Conservation (phyloP, 2,329 filamentous ascomycete genomes). For the Metarhizium anisopliae region DNA sequence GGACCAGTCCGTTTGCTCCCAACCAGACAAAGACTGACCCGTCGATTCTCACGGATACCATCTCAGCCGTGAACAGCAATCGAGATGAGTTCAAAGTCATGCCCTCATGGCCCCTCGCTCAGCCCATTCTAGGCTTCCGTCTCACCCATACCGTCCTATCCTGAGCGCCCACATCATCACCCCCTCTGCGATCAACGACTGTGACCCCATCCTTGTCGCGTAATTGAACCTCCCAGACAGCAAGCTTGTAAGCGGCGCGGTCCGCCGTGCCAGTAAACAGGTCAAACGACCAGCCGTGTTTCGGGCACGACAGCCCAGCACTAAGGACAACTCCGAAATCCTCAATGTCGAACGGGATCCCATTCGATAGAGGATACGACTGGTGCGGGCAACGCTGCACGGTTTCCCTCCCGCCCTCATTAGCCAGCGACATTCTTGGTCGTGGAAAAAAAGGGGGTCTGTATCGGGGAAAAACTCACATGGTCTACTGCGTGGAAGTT, state of each 20-base stretch:
- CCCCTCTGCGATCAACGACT: conserved; percentile 4
- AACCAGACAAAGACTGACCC: no score
- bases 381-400: conserved; percentile 57
- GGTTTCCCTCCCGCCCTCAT: background rate
- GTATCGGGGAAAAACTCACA: conserved; percentile 32
- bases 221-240: conserved; percentile 55
- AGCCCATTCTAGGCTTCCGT: conserved; percentile 30
- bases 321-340: conserved; percentile 59
- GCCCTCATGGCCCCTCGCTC: background rate
- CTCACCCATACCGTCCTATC: conserved; percentile 35
- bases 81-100: background rate
- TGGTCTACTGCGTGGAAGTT: conserved; percentile 62
- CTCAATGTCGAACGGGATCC: conserved; percentile 59
- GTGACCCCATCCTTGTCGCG: conserved; percentile 17
- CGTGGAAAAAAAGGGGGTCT: background rate
- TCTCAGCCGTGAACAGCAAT: background rate
- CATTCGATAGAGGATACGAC: conserved; percentile 55
- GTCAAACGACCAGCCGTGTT: conserved; percentile 66
- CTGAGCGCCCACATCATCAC: background rate
- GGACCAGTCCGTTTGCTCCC: no score
- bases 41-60: no score
- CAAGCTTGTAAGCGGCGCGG: conserved; percentile 51
- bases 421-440: background rate
- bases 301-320: conserved; percentile 56
- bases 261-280: conserved; percentile 54